Conservation (phyloP, 805 yeast species). For the Candida montana region DNA sequence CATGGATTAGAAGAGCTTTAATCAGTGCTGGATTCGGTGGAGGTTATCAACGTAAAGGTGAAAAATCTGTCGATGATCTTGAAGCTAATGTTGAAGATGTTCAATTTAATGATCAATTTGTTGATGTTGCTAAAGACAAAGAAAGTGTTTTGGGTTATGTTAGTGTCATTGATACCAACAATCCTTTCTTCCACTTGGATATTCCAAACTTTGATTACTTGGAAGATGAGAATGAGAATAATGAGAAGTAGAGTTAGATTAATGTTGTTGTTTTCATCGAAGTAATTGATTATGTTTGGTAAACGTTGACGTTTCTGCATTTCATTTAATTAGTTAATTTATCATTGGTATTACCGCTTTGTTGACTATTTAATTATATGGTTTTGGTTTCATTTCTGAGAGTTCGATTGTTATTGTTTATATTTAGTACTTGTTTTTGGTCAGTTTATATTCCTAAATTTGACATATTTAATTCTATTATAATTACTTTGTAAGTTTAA, state of each 20-base stretch:
- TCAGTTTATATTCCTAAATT: no score
- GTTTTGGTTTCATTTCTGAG: no score
- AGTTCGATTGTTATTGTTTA: no score
- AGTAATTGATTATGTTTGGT: background rate
- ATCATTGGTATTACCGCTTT: no score
- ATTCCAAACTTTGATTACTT: conserved; percentile 43
- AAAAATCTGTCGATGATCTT: background rate
- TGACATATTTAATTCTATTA: no score
- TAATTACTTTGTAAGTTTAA: no score
- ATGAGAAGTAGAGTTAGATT: background rate
- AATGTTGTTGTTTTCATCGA: conserved; percentile 1
- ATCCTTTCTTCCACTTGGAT: conserved; percentile 76
- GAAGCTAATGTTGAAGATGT: conserved; percentile 30
- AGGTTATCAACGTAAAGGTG: conserved; percentile 34
- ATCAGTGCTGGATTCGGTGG: conserved; percentile 74
- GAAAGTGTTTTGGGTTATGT: conserved; percentile 32
- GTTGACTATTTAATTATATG: no score
- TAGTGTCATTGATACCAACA: conserved; percentile 57
- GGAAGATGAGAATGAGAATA: conserved; percentile 6
- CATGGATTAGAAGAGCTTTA: conserved; percentile 81
- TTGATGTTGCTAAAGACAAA: conserved; percentile 20
- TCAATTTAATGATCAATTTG: conserved; percentile 13
- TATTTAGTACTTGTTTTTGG: no score
- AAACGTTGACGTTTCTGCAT: no score
- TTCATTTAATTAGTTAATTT: no score